Evolutionary conservation across 2,329 filamentous ascomycete species (phyloP), one percentile per base, ranked within the genome.

Genomic region (Talaromyces sp.): DNA sequence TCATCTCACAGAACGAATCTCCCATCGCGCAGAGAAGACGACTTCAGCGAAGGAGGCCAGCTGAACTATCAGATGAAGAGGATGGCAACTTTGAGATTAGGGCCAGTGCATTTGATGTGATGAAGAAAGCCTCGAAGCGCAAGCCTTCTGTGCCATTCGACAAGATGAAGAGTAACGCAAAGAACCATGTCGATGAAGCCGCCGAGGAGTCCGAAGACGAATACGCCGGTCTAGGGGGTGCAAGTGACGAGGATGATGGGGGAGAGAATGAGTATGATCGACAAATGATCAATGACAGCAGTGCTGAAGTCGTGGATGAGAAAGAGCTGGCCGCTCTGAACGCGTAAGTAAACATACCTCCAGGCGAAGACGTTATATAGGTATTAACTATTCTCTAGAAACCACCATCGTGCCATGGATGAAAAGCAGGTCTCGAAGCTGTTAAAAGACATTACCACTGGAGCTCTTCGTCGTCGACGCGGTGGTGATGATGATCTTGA

Each of bases 201-300:
- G 93, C 95, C 63, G 91, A 96, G 68, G 95, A 99, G 76, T 99
- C 95, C 0, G 96, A 99, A 71, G 95, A 99, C 72, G 95, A 99
- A 74, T 99, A 98, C 73, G 93, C 93, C 43, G 95, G 95, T 4
- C 81, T 99, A 10, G 95, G 95, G 66, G 95, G 95, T 64, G 89
- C 81, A 11, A 93, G 93, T 74, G 93, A 93, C 62, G 93, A 98
- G 66, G 91, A 93, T 65, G 88, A 86, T 51, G 88, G 84, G 50
- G 88, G 88, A 59, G 89, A 92, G 61, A 85, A 90, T 62, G 89
- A 88, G 38, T 86, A 90, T 60, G 85, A 95, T 64, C 85, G 89
- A 67, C 87, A 91, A 64, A 96, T 99, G 86, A 96, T 99, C 70
- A 90, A 95, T 69, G 93, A 98, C 69, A 86, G 89, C 26, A 86